These are phyloP conservation scores for Backusella mclennaniae DNA, from an alignment of 192 early-diverging fungal species.

Conservation along the genomic window DNA sequence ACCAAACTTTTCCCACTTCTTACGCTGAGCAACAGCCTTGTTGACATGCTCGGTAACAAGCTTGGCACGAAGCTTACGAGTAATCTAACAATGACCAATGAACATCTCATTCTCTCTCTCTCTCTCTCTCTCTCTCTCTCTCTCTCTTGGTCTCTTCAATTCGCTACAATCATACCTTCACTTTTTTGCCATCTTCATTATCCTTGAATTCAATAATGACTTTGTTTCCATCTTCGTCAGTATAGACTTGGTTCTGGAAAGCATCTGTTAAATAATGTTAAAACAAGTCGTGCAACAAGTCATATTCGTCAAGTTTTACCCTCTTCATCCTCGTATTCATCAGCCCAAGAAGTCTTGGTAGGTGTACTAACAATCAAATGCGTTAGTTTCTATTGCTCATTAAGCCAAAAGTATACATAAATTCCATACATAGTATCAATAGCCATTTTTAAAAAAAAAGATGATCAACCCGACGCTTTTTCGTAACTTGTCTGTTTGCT, in stretches of 20 bases:
- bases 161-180: slow-evolving; percentile 57
- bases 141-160: not conserved
- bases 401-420: not conserved
- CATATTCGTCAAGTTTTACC: slow-evolving; percentile 20
- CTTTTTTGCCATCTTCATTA: slow-evolving; percentile 92
- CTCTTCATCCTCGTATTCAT: slow-evolving; percentile 69
- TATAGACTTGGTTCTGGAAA: slow-evolving; percentile 45
- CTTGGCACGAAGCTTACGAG: slow-evolving; percentile 78
- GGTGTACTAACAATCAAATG: slow-evolving; percentile 15
- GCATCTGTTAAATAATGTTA: slow-evolving; percentile 13
- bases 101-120: not conserved
- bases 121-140: too few relatives aligned
- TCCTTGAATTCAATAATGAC: slow-evolving; percentile 75
- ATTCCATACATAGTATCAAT: not conserved
- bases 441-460: not conserved
- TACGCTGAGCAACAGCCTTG: slow-evolving; percentile 86
- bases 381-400: not conserved
- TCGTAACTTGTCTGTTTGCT: not conserved
- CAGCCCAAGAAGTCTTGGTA: slow-evolving; percentile 68
- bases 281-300: not conserved
- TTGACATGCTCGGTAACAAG: slow-evolving; percentile 80
- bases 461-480: not conserved
- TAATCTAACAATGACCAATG: slow-evolving; percentile 49
- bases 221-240: slow-evolving; percentile 80
- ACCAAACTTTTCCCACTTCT: slow-evolving; percentile 94